phyloP scores from a whole-genome alignment of 495 filamentous ascomycete species.

The Acidiella bohemica region DNA sequence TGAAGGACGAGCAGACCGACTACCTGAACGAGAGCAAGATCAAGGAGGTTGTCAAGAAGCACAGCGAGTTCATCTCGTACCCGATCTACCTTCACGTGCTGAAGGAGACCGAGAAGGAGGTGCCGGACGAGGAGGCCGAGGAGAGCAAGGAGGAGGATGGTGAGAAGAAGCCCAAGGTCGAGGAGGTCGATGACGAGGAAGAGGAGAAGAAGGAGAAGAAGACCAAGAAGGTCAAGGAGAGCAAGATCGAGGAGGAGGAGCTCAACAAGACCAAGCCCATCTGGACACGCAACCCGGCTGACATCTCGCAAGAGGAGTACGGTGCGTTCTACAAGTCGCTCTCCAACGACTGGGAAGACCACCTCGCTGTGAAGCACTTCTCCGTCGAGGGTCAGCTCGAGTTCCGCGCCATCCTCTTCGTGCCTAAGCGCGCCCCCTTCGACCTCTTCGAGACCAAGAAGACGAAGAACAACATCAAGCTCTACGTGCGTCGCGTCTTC shows the following conservation, averaged over 20 bases:
- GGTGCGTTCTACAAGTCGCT: conserved; percentile 99
- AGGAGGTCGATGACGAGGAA: conserved; percentile 70
- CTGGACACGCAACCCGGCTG: conserved; percentile 95
- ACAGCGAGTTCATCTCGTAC: conserved; percentile 99
- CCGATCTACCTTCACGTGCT: conserved; percentile 98
- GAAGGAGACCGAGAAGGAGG: conserved; percentile 98
- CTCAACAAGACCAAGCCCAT: conserved; percentile 99
- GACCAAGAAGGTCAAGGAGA: conserved; percentile 98
- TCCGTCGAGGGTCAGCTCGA: conserved; percentile 99
- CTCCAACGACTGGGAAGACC: conserved; percentile 99
- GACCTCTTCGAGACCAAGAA: conserved; percentile 99
- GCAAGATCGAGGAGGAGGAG: conserved; percentile 96
- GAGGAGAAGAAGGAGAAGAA: conserved; percentile 81
- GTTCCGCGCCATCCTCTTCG: conserved; percentile 98
- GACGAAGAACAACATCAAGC: conserved; percentile 99
- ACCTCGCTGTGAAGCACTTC: conserved; percentile 99
- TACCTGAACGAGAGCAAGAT: conserved; percentile 98
- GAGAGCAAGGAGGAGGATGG: conserved; percentile 45
- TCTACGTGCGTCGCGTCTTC: conserved; percentile 99
- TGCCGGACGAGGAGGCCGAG: conserved; percentile 92
- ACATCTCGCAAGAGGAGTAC: conserved; percentile 95
- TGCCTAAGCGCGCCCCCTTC: conserved; percentile 98
- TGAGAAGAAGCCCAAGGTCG: conserved; percentile 73
- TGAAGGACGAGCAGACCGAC: conserved; percentile 98
- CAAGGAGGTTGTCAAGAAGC: conserved; percentile 99